phyloP scores from a whole-genome alignment of 192 early-diverging fungal species.

The Backusella mclennaniae region DNA sequence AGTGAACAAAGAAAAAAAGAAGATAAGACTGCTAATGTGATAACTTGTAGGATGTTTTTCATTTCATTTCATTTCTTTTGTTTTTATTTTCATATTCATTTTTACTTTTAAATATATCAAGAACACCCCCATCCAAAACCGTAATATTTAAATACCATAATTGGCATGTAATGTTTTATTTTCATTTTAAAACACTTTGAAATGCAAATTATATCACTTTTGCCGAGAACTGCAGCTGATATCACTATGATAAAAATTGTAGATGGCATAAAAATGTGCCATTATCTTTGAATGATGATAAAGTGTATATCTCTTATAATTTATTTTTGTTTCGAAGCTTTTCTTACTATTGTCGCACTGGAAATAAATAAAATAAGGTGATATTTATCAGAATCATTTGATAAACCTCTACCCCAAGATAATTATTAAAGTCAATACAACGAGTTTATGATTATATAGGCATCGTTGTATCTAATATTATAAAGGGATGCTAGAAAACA shows the following conservation, averaged over 20 bases:
- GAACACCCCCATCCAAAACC: neutral
- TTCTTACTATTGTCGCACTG: too few relatives aligned
- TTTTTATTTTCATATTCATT: neutral
- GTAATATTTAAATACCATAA: neutral
- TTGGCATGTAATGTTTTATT: neutral
- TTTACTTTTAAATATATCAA: neutral
- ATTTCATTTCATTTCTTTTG: neutral
- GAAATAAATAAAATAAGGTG: too few relatives aligned
- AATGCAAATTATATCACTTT: neutral
- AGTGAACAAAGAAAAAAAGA: neutral
- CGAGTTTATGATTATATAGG: too few relatives aligned
- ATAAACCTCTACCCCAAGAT: too few relatives aligned
- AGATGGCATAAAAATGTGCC: neutral
- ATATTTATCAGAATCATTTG: too few relatives aligned
- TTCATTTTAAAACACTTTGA: neutral
- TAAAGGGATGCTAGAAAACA: neutral
- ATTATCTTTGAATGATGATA: neutral
- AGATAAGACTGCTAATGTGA: neutral
- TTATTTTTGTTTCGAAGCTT: too few relatives aligned
- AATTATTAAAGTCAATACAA: too few relatives aligned
- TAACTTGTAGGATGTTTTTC: neutral
- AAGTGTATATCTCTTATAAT: too few relatives aligned
- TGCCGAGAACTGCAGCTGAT: neutral
- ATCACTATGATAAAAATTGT: neutral
- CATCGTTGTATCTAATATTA: neutral